phyloP scores from a whole-genome alignment of 2,329 filamentous ascomycete species.

The Xylariaceae sp. region DNA sequence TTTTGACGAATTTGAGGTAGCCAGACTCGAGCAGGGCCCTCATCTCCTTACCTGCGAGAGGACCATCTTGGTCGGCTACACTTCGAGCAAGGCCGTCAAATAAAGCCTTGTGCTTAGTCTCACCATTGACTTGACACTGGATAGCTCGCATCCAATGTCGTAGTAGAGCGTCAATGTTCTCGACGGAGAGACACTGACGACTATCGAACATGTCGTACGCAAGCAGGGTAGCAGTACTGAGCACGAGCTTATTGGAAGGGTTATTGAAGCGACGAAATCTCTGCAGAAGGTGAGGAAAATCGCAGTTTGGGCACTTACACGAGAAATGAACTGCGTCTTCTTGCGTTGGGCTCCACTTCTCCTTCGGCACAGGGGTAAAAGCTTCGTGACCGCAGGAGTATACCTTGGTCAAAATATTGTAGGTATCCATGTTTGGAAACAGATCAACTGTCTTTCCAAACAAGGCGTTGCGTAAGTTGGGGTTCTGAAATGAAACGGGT shows the following conservation, averaged over 20 bases:
- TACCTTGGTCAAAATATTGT: conserved; percentile 3
- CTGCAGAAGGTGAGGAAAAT: not conserved
- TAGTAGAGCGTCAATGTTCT: conserved; percentile 3
- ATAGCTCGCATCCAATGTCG: conserved; percentile 8
- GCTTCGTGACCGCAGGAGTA: conserved; percentile 5
- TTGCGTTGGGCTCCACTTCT: not conserved
- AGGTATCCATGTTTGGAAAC: not conserved
- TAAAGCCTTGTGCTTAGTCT: not conserved
- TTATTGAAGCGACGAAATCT: conserved; percentile 6
- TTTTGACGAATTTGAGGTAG: conserved; percentile 6
- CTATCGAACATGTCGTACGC: conserved; percentile 7
- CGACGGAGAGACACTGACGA: conserved; percentile 3
- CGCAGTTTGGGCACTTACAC: conserved; percentile 6
- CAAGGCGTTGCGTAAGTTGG: too few relatives aligned
- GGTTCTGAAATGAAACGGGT: too few relatives aligned
- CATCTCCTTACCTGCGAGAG: conserved; percentile 9
- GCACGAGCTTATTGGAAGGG: not conserved
- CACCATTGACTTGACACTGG: not conserved
- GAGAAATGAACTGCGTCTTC: not conserved
- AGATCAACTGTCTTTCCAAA: too few relatives aligned
- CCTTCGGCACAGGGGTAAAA: not conserved
- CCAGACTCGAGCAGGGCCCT: conserved; percentile 5
- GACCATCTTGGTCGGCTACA: not conserved
- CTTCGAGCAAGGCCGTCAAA: not conserved
- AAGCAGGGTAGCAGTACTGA: not conserved